These are phyloP conservation scores for Oxyria digyna DNA, from an alignment of 148 eudicot species.

Conservation along the genomic window DNA sequence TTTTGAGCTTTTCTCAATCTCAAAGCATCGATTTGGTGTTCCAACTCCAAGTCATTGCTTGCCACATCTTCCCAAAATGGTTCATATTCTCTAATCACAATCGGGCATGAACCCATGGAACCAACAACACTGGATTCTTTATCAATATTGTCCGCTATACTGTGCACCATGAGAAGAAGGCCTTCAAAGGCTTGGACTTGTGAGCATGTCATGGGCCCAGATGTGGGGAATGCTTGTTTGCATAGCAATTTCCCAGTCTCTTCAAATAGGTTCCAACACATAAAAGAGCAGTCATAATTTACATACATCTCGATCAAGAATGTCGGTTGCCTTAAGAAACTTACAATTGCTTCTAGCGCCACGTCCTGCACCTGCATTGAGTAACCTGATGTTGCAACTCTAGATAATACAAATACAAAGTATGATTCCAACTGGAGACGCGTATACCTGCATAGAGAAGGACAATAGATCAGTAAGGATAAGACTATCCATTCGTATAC, in stretches of 20 bases:
- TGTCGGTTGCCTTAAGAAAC: slow-evolving; percentile 70
- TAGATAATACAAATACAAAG: slow-evolving; percentile 58
- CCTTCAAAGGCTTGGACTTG: slow-evolving; percentile 95
- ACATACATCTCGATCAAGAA: slow-evolving; percentile 65
- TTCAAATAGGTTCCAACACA: slow-evolving; percentile 57
- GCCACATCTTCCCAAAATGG: slow-evolving; percentile 82
- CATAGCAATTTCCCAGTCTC: slow-evolving; percentile 67
- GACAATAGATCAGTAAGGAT: too few relatives aligned
- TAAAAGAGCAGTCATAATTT: slow-evolving; percentile 67
- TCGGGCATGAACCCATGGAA: slow-evolving; percentile 50
- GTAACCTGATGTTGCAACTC: slow-evolving; percentile 31
- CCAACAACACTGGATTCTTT: slow-evolving; percentile 21
- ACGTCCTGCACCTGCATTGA: slow-evolving; percentile 61
- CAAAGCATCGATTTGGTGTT: slow-evolving; percentile 40
- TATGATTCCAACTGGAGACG: slow-evolving; percentile 90
- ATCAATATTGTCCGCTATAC: slow-evolving; percentile 65
- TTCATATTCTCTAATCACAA: slow-evolving; percentile 38
- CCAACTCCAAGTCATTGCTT: slow-evolving; percentile 25
- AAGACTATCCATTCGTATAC: too few relatives aligned
- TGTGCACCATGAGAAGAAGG: slow-evolving; percentile 47
- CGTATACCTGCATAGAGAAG: slow-evolving; percentile 33
- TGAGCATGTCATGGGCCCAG: slow-evolving; percentile 42
- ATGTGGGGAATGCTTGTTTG: slow-evolving; percentile 63
- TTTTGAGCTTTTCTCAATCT: slow-evolving; percentile 66
- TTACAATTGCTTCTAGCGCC: slow-evolving; percentile 72